phyloP scores from a whole-genome alignment of 1,139 yeast species.

The Kurtzmaniella quercitrusa region DNA sequence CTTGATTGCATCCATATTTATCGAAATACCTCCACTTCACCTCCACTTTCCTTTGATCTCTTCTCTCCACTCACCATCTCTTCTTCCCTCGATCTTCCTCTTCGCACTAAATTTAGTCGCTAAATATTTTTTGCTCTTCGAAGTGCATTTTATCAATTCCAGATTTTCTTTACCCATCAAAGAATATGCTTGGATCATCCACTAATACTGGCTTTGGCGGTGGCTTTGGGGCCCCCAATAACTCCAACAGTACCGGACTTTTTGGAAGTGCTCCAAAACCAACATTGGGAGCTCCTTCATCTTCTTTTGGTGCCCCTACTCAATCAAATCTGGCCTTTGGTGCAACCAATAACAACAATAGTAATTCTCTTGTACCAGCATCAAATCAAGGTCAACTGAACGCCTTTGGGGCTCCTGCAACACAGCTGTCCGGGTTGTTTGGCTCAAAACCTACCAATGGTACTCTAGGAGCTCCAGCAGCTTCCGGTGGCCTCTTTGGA shows the following conservation, averaged over 20 bases:
- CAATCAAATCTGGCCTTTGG: conserved; percentile 6
- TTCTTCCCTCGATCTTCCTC: neutral
- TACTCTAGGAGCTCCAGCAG: conserved; percentile 1
- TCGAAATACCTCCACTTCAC: too few species aligned
- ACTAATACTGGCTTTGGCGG: conserved; percentile 2
- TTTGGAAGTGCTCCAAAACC: neutral
- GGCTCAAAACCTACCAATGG: conserved; percentile 15
- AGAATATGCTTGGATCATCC: conserved; percentile 14
- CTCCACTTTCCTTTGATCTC: neutral
- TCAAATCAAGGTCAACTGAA: neutral
- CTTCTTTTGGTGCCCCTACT: conserved; percentile 3
- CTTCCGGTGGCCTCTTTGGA: conserved; percentile 2
- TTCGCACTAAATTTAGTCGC: neutral
- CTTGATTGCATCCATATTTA: too few species aligned
- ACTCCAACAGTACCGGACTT: neutral
- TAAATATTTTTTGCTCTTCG: neutral
- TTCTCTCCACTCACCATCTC: neutral
- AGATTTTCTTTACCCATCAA: neutral
- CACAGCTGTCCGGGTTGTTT: conserved; percentile 23
- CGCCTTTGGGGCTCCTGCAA: conserved; percentile 16
- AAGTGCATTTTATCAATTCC: neutral
- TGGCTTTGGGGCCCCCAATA: conserved; percentile 1
- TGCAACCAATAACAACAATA: conserved; percentile 9
- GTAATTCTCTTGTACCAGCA: conserved; percentile 16
- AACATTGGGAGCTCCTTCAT: neutral